phyloP scores from a whole-genome alignment of 805 yeast genomes.

The Candida jianshihensis region DNA sequence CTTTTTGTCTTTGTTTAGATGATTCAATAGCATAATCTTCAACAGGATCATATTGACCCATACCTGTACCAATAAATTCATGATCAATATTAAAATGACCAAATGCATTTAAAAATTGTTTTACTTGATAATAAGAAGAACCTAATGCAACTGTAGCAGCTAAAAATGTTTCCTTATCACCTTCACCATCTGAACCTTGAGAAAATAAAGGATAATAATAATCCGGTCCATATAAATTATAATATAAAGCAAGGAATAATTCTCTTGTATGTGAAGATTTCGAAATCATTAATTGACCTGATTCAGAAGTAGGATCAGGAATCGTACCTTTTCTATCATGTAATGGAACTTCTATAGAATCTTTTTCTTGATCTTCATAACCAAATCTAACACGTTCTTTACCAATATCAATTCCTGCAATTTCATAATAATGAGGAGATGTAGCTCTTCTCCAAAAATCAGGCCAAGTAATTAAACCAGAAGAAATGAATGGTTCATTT shows the following conservation, averaged over 20 bases:
- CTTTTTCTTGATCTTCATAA: conserved; percentile 29
- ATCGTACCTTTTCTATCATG: conserved; percentile 57
- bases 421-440: conserved; percentile 62
- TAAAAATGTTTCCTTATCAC: conserved; percentile 55
- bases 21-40: conserved; percentile 36
- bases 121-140: conserved; percentile 55
- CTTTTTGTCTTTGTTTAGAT: conserved; percentile 16
- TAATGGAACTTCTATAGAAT: conserved; percentile 33
- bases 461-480: conserved; percentile 65
- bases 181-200: conserved; percentile 49
- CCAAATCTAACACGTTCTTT: conserved; percentile 32
- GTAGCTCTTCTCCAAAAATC: conserved; percentile 87
- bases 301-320: conserved; percentile 43
- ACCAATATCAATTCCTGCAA: conserved; percentile 51
- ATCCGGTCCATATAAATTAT: conserved; percentile 15
- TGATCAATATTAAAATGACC: conserved; percentile 39
- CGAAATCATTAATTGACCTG: conserved; percentile 56
- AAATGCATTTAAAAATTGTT: conserved; percentile 46
- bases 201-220: conserved; percentile 47
- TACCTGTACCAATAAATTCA: conserved; percentile 49
- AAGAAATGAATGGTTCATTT: conserved; percentile 44
- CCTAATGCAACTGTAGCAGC: conserved; percentile 53
- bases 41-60: conserved; percentile 57
- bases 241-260: conserved; percentile 48
- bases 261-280: conserved; percentile 49